phyloP scores from a whole-genome alignment of 257 asterid species.

The Capsicum chinense region DNA sequence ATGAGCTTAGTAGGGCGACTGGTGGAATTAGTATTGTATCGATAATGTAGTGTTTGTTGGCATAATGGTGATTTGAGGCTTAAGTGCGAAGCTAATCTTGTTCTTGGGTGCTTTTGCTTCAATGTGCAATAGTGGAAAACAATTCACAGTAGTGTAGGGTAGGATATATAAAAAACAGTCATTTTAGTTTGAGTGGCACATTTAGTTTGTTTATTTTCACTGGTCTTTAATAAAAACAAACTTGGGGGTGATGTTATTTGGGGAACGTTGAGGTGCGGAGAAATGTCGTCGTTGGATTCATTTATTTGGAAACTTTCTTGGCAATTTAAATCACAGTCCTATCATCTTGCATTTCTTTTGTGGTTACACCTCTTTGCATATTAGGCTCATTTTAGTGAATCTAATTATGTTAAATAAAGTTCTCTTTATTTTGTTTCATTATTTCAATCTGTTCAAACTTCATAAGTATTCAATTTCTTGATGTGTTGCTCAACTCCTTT shows the following conservation, averaged over 20 bases:
- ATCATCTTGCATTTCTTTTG: neutral
- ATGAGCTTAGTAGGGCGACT: neutral
- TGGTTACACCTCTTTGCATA: neutral
- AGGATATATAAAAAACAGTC: too few relatives aligned
- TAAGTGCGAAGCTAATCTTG: neutral
- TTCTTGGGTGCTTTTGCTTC: neutral
- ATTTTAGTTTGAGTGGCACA: neutral
- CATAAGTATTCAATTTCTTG: too few relatives aligned
- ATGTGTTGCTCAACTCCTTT: too few relatives aligned
- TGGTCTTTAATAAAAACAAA: neutral
- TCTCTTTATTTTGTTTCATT: neutral
- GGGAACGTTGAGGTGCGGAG: neutral
- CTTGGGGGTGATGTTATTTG: neutral
- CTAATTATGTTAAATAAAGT: neutral
- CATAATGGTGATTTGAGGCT: neutral
- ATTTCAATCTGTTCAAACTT: too few relatives aligned
- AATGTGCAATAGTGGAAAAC: neutral
- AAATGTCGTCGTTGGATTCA: neutral
- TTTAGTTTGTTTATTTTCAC: neutral
- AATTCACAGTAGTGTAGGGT: neutral
- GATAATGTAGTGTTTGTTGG: neutral
- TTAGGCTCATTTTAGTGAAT: neutral
- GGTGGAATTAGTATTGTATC: neutral
- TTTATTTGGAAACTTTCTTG: neutral
- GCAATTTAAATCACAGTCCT: neutral